Base-by-base conservation (phyloP, 202 grass and related monocot species). In the Panicum virgatum region DNA sequence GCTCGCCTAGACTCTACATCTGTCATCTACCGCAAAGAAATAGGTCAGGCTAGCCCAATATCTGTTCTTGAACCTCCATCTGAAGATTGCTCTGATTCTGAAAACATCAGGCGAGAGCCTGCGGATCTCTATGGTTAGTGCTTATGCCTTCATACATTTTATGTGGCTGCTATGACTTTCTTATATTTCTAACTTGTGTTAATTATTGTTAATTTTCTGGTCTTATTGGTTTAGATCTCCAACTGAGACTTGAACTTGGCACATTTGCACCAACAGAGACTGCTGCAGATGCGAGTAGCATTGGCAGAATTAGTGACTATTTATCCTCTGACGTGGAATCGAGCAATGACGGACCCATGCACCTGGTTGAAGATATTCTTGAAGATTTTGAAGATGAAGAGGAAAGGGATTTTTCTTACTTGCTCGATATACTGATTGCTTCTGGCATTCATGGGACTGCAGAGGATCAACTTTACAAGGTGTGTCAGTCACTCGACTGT, bases 381-480 rank as follows among this genome's bases (percentile, higher is more conserved):
- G 75, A 66, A 32, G 90, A 90, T 78, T 90, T 90, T 68, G 83
- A 29, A 57, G 84, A 89, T 59, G 90, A 95, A 82, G 92, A 94
- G 83, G 92, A 94, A 82, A 91, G 86, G 78, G 94, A 97, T 2
- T 97, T 91, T 25, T 88, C 81, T 19, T 97, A 97, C 75, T 37
- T 97, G 58, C 79, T 94, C 25, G 90, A 94, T 71, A 70, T 92
- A 50, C 83, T 97, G 13, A 85, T 92, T 65, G 88, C 72, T 73
- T 94, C 92, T 66, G 88, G 94, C 54, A 90, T 94, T 79, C 92
- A 89, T 23, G 84, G 84, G 51, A 82, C 70, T 59, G 26, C 14
- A 0, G 65, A 86, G 74, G 83, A 87, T 32, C 67, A 81, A 30
- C 37, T 97, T 63, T 79, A 84, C 64, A 92, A 80, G 51, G 80